Base-by-base conservation (phyloP, 1,284 basidiomycete genomes). In the Ustilago crameri region DNA sequence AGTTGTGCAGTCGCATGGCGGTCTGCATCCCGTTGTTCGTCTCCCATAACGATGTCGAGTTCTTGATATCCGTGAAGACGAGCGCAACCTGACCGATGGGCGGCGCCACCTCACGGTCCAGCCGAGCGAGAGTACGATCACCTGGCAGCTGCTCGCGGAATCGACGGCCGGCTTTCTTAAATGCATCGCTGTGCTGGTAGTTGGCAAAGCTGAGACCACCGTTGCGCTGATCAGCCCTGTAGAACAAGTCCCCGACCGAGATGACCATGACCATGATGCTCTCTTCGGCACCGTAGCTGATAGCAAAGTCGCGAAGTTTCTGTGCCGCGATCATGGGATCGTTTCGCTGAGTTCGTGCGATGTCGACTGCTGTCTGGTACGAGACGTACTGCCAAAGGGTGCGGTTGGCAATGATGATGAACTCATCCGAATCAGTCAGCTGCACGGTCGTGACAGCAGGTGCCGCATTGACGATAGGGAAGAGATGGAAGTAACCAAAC, bases 261-360 rank as follows among this genome's bases (percentile, higher is more conserved):
- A 98, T 89, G 35, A 98, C 93, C 95, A 98, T 98, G 84, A 98
- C 94, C 93, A 98, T 96, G 60, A 92, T 91, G 66, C 91, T 93
- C 15, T 93, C 92, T 70, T 93, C 90, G 9, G 94, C 94, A 14
- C 96, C 96, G 84, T 98, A 98, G 77, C 93, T 93, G 80, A 99
- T 92, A 10, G 96, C 94, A 75, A 97, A 92, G 84, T 99, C 96
- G 54, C 96, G 88, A 51, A 99, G 85, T 86, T 97, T 98, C 85
- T 97, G 95, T 0, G 95, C 93, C 3, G 96, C 95, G 76, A 95
- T 90, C 93, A 97, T 97, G 0, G 95, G 93, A 82, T 98, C 93
- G 17, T 88, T 88, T 44, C 81, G 79, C 81, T 93, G 92, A 9
- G 89, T 89, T 23, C 95, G 89, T 1, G 94, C 95, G 68, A 98